Evolutionary conservation across 2,329 filamentous ascomycete genomes (phyloP).

Genomic region (Cadophora luteo-olivacea): DNA sequence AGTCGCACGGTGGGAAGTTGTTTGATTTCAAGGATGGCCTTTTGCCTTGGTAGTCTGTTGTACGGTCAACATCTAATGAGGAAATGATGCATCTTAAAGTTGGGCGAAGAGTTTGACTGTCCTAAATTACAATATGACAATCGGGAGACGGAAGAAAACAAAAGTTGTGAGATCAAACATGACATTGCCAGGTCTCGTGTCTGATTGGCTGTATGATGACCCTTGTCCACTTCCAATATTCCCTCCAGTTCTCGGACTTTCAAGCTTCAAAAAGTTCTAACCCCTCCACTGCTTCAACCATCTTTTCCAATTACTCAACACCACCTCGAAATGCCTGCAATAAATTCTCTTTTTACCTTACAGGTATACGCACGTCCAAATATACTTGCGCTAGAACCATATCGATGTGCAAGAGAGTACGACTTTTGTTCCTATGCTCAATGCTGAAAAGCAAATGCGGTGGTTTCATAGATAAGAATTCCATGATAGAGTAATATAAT

Average conservation of each 20-base stretch:
- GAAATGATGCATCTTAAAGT: background rate
- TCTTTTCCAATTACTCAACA: constrained; percentile 15
- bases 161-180: background rate
- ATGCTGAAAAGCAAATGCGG: constrained; percentile 31
- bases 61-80: no score
- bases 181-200: background rate
- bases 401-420: constrained; percentile 83
- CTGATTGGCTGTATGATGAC: background rate
- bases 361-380: constrained; percentile 78
- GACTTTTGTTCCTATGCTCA: constrained; percentile 45
- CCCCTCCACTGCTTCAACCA: constrained; percentile 22
- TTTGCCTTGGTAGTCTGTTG: background rate
- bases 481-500: constrained; percentile 14
- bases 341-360: constrained; percentile 70
- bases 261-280: constrained; percentile 19
- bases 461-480: constrained; percentile 35
- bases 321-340: constrained; percentile 39
- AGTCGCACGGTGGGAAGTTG: constrained; percentile 5
- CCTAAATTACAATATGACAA: no score
- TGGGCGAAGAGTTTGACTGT: background rate
- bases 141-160: background rate
- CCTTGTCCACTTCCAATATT: background rate
- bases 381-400: constrained; percentile 77
- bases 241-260: constrained; percentile 11
- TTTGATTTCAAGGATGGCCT: background rate